These are phyloP conservation scores for Avena insularis DNA, from an alignment of 176 grass and related monocot species.

Conservation along the genomic window DNA sequence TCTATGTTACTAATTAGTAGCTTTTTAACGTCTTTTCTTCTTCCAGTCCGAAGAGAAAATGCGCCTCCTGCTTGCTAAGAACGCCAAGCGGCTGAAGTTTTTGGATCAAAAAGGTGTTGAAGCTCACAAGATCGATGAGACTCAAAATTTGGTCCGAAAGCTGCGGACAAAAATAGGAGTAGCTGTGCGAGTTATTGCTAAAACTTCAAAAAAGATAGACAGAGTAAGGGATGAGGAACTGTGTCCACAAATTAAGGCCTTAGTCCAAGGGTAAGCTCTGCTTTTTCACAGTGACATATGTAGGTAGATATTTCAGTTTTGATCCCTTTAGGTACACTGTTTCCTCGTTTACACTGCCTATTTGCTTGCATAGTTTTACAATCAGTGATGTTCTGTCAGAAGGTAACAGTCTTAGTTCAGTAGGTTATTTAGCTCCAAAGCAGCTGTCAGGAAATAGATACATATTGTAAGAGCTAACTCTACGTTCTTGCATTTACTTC, in stretches of 20 bases:
- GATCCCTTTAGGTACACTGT: neutral
- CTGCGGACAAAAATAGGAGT: constrained; percentile 75
- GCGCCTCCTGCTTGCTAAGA: constrained; percentile 77
- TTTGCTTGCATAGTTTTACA: constrained; percentile 21
- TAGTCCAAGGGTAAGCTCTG: constrained; percentile 79
- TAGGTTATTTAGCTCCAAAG: neutral
- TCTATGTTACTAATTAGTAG: constrained; percentile 8
- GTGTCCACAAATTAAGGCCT: constrained; percentile 68
- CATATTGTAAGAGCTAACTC: constrained; percentile 9
- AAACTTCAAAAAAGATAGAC: constrained; percentile 82
- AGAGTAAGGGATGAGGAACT: constrained; percentile 87
- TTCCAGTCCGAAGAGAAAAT: constrained; percentile 89
- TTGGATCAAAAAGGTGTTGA: constrained; percentile 76
- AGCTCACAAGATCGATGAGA: constrained; percentile 70
- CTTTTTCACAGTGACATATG: neutral
- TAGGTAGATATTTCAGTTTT: neutral
- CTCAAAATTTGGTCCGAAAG: constrained; percentile 64
- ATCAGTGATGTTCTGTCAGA: constrained; percentile 21
- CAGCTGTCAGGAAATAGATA: neutral
- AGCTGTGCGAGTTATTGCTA: constrained; percentile 65
- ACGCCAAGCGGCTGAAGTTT: constrained; percentile 62
- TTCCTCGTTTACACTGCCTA: neutral
- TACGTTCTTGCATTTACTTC: neutral
- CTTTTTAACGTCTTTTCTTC: constrained; percentile 24
- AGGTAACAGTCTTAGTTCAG: constrained; percentile 1